phyloP scores from a whole-genome alignment of 768 basidiomycete genomes.

The Naematelia aurantialba region DNA sequence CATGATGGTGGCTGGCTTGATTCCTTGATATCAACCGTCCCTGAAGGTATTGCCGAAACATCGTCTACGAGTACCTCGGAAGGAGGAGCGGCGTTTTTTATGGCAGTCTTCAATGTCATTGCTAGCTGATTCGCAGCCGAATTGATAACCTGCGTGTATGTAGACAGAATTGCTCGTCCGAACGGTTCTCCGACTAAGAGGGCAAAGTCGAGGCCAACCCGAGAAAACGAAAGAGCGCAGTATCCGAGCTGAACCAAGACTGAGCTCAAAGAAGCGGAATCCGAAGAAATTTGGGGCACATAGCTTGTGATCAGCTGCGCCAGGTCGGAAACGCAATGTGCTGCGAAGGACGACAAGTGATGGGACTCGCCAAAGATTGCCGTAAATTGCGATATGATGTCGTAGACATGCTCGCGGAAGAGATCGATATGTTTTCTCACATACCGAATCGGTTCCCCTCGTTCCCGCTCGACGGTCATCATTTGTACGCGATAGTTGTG shows the following conservation, averaged over 20 bases:
- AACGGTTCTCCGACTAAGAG: conserved; percentile 65
- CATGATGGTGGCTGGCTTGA: conserved; percentile 60
- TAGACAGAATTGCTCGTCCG: conserved; percentile 60
- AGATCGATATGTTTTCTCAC: conserved; percentile 81
- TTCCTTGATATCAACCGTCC: conserved; percentile 40
- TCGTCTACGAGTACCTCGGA: conserved; percentile 33
- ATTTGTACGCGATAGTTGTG: conserved; percentile 62
- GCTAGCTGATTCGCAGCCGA: conserved; percentile 49
- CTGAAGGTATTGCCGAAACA: conserved; percentile 29
- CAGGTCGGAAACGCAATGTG: conserved; percentile 49
- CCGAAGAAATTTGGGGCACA: conserved; percentile 56
- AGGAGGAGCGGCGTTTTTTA: conserved; percentile 25
- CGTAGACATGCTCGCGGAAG: conserved; percentile 89
- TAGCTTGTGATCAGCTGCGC: conserved; percentile 56
- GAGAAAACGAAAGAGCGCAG: conserved; percentile 82
- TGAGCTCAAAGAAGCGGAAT: conserved; percentile 64
- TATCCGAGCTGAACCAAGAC: conserved; percentile 90
- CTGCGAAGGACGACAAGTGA: conserved; percentile 64
- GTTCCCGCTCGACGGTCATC: conserved; percentile 59
- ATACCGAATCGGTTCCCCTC: conserved; percentile 70
- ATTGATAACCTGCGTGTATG: conserved; percentile 59
- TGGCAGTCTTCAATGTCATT: conserved; percentile 31
- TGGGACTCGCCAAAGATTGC: conserved; percentile 74
- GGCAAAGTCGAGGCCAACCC: conserved; percentile 89
- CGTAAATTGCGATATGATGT: conserved; percentile 82